Evolutionary conservation across 2,329 filamentous ascomycete species (phyloP), one percentile per base, ranked within the genome.

Genomic region (Fusarium denticulatum): DNA sequence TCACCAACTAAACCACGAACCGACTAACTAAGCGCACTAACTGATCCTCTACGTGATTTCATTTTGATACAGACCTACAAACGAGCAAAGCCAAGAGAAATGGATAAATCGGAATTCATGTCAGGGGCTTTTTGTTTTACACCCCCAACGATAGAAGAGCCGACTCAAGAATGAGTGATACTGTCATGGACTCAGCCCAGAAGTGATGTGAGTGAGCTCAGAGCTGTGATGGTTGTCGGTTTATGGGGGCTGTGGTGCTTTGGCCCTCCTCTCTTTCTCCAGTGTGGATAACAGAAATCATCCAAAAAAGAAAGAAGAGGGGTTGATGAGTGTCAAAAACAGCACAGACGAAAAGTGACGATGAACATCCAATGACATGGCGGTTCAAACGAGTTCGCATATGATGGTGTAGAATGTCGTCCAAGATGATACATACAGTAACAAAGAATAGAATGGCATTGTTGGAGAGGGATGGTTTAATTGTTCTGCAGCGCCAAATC

Each of bases 181-280:
- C n/a, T 46, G 55, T 46, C 30, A 34, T 26, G 24, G 40, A 47
- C n/a, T n/a, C 39, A 40, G 39, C 39, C 59, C 43, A 60, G 55
- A 63, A 58, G 57, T 36, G 60, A 56, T 40, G 47, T 55, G 24
- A 55, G 20, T 36, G 57, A 57, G 52, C 36, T 37, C 36, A 37
- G 36, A 37, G 36, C 39, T 57, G 40, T 64, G 36, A 39, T 49
- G 60, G 64, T 58, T 46, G 50, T 62, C 34, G 22, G 42, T 28
- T 30, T 28, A 61, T 57, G 59, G 58, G 47, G 59, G 59, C 50
- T 60, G 55, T 70, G 66, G 57, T 71, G 66, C 66, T 71, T 70
- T 71, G 67, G 66, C 61, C 66, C 36, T 60, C 60, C 59, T 43
- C 26, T 30, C 40, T 64, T 40, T 39, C 42, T 65, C 43, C 46